Evolutionary conservation across 2,329 filamentous ascomycete genomes (phyloP).

Genomic region (Reticulascus tulasneorum): DNA sequence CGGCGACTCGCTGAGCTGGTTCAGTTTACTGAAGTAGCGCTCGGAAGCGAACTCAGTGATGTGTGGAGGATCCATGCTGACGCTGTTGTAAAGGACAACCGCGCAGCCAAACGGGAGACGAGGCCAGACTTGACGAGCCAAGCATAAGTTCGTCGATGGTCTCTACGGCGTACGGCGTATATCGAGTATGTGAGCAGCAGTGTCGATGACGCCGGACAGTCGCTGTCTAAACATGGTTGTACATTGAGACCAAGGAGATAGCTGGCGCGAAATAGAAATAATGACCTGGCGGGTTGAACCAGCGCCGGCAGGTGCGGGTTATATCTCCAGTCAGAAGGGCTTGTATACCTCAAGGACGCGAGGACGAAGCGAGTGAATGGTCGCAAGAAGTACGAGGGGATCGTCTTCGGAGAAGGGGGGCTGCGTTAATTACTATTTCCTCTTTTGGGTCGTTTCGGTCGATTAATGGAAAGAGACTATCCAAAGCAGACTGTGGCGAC

Average conservation of each 20-base stretch:
- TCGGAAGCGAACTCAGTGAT: constrained; percentile 64
- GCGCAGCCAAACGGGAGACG: constrained; percentile 16
- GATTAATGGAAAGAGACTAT: no score
- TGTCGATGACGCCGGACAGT: constrained; percentile 19
- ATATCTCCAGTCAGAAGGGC: no score
- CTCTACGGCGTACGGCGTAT: constrained; percentile 3
- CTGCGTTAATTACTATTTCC: no score
- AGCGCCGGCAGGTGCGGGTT: no score
- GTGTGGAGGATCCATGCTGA: constrained; percentile 57
- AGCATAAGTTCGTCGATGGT: constrained; percentile 8
- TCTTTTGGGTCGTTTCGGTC: no score
- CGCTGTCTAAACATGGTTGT: constrained; percentile 28
- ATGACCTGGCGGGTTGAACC: no score
- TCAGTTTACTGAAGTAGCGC: constrained; percentile 60
- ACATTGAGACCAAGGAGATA: constrained; percentile 18
- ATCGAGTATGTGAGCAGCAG: constrained; percentile 6
- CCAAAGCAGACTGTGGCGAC: no score
- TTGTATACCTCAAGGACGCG: no score
- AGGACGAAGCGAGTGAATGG: no score
- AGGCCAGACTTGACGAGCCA: constrained; percentile 2
- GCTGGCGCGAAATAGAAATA: no score
- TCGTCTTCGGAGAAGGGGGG: no score
- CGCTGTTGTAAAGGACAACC: constrained; percentile 13
- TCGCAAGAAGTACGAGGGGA: no score
- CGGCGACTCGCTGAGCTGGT: constrained; percentile 40